Percentiles rank a stretch among this genome's conserved stretches.
Conservation (phyloP, 768 basidiomycete species). For the Phaeolepiota aurea region DNA sequence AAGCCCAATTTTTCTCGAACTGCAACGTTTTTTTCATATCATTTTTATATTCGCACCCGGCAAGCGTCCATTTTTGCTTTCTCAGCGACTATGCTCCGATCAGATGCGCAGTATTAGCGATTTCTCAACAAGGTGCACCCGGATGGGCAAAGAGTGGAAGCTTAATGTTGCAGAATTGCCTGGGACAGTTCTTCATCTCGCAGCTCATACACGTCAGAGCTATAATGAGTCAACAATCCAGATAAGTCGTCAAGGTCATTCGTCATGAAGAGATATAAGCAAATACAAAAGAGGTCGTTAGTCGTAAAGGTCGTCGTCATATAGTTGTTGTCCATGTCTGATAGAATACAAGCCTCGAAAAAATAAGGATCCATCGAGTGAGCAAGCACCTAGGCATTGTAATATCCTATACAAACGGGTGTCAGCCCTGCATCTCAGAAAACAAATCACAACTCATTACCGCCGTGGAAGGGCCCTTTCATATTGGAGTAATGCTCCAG, state of each 20-base stretch:
- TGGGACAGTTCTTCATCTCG: background rate
- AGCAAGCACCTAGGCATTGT: constrained; percentile 32
- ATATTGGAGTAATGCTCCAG: constrained; percentile 58
- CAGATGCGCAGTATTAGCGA: constrained; percentile 11
- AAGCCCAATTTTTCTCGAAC: constrained; percentile 13
- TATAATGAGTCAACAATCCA: constrained; percentile 2
- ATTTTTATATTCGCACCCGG: constrained; percentile 7
- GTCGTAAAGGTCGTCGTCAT: constrained; percentile 19
- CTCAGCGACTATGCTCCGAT: constrained; percentile 10
- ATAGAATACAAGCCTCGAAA: constrained; percentile 16
- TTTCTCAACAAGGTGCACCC: background rate
- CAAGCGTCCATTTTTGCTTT: constrained; percentile 5
- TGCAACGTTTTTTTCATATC: constrained; percentile 46
- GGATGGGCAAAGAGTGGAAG: background rate
- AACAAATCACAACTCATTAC: constrained; percentile 28
- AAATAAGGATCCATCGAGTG: constrained; percentile 15
- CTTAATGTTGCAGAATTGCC: too few species aligned
- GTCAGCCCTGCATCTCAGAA: constrained; percentile 12
- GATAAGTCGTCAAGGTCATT: constrained; percentile 5
- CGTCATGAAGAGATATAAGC: too few species aligned
- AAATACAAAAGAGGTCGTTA: constrained; percentile 16
- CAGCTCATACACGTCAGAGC: background rate
- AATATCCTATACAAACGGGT: constrained; percentile 29
- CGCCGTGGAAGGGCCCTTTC: constrained; percentile 56
- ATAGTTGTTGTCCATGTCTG: constrained; percentile 14